A percentile compares a stretch with the other conserved stretches of the same genome.
Conservation (phyloP, 306 rosid species). For the Vachellia pachyceras region DNA sequence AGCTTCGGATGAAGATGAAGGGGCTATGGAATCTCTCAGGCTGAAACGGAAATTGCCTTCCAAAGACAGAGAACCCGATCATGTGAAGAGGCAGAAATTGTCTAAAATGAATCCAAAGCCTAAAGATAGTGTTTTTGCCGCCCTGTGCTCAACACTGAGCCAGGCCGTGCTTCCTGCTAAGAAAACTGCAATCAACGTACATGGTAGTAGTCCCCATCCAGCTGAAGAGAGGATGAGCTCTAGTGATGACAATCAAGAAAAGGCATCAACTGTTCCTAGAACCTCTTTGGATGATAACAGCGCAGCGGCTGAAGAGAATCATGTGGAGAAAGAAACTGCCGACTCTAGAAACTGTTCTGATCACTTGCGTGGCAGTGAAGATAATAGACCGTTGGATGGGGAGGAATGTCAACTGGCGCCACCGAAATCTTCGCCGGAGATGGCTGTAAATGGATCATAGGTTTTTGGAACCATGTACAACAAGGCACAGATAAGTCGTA, state of each 20-base stretch:
- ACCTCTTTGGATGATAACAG: constrained; percentile 49
- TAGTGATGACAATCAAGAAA: constrained; percentile 50
- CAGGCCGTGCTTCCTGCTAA: constrained; percentile 74
- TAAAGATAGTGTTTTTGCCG: constrained; percentile 71
- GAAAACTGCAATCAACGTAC: constrained; percentile 51
- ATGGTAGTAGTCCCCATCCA: constrained; percentile 38
- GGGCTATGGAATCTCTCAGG: constrained; percentile 72
- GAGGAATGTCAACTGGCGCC: constrained; percentile 79
- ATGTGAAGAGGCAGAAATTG: constrained; percentile 61
- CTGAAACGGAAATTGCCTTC: constrained; percentile 71
- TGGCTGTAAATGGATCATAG: constrained; percentile 84
- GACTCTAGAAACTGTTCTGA: constrained; percentile 63
- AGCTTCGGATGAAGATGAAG: constrained; percentile 76
- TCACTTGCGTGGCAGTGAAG: constrained; percentile 47
- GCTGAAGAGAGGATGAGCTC: constrained; percentile 52
- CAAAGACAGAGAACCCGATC: constrained; percentile 63
- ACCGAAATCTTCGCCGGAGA: constrained; percentile 86
- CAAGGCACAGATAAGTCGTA: constrained; percentile 28
- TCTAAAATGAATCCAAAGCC: constrained; percentile 59
- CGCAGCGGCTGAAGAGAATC: constrained; percentile 48
- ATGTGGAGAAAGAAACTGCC: constrained; percentile 58
- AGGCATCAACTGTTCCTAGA: constrained; percentile 45
- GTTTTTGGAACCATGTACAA: constrained; percentile 32
- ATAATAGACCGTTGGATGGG: constrained; percentile 64
- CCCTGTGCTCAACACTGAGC: constrained; percentile 78